Evolutionary conservation across 1,284 basidiomycete genomes (phyloP), one percentile per base, ranked within the genome.

Genomic region (Rugosomyces carneus): DNA sequence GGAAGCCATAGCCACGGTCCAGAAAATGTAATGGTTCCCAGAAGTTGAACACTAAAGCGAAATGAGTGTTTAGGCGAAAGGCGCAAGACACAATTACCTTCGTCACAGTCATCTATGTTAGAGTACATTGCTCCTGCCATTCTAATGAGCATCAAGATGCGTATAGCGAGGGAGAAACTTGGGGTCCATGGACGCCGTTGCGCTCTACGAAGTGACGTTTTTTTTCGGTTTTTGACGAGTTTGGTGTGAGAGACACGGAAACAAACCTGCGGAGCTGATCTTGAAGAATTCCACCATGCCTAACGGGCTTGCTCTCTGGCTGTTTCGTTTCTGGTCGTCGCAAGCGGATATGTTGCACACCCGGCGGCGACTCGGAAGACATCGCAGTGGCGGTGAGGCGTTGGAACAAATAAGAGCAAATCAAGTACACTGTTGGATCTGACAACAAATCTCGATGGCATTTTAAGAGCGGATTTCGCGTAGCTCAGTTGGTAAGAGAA

Each of bases 11-110:
- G 23, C 89, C 89, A 53, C 82, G 72, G 53, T 83, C 78, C 44
- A 94, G 72, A 66, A 93, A 93, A 66, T 98, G 95, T 26, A 99
- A 69, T 18, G 96, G 95, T 61, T 99, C 96, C 91, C 91, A 99
- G 67, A 97, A 99, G 66, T 99, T 99, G 76, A 86, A 99, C 9
- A 95, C 93, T 96, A 40, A 29, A 19, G 32, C 36, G 37, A 23
- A 21, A 37, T 40, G 16, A 47, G 45, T 34, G 31, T 42, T 20
- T 58, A 27, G 52, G 50, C 40, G 15, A 29, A 23, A 23, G 29
- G 35, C 19, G 49, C 26, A 1, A n/a, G 18, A 42, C 16, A 6
- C 27, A 18, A 20, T 24, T 53, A 93, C 93, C 91, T 79, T 99
- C 96, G 60, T 99, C 96, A 57, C 96, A 99, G 63, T 99, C 96